Evolutionary conservation across 495 filamentous ascomycete species (phyloP).

Genomic region (Pyronema domesticum): DNA sequence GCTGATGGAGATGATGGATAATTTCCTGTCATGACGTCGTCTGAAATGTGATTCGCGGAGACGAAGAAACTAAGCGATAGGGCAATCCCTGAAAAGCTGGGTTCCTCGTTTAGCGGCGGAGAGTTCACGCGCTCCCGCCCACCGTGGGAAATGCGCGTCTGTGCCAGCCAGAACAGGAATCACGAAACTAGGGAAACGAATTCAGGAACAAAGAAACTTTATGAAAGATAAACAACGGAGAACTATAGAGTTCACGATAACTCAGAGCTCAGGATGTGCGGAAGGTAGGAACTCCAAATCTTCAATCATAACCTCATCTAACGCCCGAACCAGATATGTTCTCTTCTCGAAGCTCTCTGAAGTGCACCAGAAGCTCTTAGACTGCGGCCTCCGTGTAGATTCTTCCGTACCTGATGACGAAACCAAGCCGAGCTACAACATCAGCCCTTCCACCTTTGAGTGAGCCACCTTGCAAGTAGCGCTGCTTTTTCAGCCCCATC

Average conservation of each 20-base stretch:
- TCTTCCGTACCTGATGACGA: slow-evolving; percentile 59
- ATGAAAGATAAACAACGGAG: not conserved
- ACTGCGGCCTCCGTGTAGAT: slow-evolving; percentile 58
- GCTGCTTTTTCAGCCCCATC: no score
- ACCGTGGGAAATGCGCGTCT: no score
- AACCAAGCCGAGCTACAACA: slow-evolving; percentile 72
- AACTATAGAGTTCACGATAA: not conserved
- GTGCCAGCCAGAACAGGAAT: no score
- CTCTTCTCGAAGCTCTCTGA: slow-evolving; percentile 35
- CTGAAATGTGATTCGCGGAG: no score
- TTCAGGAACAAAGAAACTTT: no score
- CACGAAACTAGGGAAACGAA: no score
- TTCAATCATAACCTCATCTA: not conserved
- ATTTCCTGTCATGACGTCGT: no score
- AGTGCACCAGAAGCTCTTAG: slow-evolving; percentile 49
- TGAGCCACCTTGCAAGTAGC: slow-evolving; percentile 9
- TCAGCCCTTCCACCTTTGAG: slow-evolving; percentile 74
- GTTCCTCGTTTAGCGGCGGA: no score
- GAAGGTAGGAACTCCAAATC: slow-evolving; percentile 2
- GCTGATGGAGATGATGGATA: no score
- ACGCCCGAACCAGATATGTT: slow-evolving; percentile 11
- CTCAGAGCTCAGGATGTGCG: not conserved
- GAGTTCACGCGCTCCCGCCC: no score
- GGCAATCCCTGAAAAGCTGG: no score
- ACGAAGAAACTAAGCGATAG: no score